Conservation (phyloP, 176 grass and related monocot species). For the Carex scoparia region DNA sequence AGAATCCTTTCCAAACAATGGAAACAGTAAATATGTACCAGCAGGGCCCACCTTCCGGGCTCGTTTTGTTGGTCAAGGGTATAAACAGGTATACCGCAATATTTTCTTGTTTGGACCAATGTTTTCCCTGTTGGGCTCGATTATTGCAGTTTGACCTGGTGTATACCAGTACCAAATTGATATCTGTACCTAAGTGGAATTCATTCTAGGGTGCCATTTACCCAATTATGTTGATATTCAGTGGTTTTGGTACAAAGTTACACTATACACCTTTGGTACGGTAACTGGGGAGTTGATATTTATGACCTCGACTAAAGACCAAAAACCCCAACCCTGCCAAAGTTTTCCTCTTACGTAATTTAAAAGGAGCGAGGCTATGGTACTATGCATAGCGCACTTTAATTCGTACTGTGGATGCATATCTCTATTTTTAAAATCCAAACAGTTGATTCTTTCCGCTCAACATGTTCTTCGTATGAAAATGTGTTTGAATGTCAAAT, state of each 20-base stretch:
- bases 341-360: not conserved
- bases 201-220: not conserved
- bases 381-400: no score
- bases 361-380: no score
- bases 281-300: not conserved
- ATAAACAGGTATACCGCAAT: conserved; percentile 67
- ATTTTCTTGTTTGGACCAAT: not conserved
- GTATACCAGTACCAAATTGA: not conserved
- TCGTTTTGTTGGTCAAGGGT: conserved; percentile 77
- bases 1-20: conserved; percentile 28
- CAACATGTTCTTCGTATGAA: no score
- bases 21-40: not conserved
- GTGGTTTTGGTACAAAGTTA: not conserved
- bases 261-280: not conserved
- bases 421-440: no score
- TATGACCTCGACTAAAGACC: not conserved
- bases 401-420: no score
- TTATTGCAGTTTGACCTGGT: not conserved
- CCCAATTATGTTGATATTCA: not conserved
- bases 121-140: not conserved
- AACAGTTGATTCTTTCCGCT: no score
- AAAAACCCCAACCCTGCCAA: not conserved
- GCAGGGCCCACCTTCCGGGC: conserved; percentile 33
- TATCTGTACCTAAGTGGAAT: not conserved
- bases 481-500: no score